phyloP scores from a whole-genome alignment of 164 flowering plant species.

The Cinnamomum chago region DNA sequence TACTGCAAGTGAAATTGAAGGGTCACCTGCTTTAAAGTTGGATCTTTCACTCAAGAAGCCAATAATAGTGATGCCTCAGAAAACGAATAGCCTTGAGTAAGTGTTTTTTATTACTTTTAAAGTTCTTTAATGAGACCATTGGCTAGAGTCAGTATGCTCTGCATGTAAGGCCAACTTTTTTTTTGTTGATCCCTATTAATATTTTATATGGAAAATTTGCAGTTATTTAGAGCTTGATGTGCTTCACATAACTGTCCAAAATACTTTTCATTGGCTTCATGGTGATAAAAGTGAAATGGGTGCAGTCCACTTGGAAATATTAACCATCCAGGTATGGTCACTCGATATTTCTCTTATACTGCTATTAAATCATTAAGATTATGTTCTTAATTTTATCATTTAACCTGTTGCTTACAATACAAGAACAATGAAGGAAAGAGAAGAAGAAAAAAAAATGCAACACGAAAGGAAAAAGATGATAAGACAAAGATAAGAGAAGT shows the following conservation, averaged over 20 bases:
- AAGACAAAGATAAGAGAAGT: too few relatives aligned
- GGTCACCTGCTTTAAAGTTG: conserved; percentile 91
- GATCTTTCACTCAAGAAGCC: conserved; percentile 86
- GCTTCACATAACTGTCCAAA: conserved; percentile 83
- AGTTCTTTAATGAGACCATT: neutral
- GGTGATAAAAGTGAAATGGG: conserved; percentile 66
- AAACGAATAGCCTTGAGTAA: conserved; percentile 85
- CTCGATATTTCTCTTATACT: conserved; percentile 1
- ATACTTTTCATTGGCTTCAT: conserved; percentile 71
- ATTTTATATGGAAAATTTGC: conserved; percentile 15
- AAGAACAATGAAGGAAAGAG: too few relatives aligned
- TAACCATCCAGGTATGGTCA: conserved; percentile 56
- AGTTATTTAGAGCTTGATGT: conserved; percentile 93
- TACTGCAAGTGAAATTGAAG: conserved; percentile 77
- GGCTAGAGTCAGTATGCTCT: neutral
- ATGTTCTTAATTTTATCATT: neutral
- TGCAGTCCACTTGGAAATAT: conserved; percentile 78
- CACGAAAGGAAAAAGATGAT: too few relatives aligned
- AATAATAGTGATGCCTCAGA: conserved; percentile 85
- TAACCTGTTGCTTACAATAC: too few relatives aligned
- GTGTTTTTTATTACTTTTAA: conserved; percentile 13
- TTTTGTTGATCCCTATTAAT: neutral
- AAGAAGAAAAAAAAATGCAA: too few relatives aligned
- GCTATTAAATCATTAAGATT: neutral
- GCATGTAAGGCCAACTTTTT: neutral